These are phyloP conservation scores for Hymenoscyphus occultus DNA, from an alignment of 2,329 filamentous ascomycete species.

Conservation along the genomic window DNA sequence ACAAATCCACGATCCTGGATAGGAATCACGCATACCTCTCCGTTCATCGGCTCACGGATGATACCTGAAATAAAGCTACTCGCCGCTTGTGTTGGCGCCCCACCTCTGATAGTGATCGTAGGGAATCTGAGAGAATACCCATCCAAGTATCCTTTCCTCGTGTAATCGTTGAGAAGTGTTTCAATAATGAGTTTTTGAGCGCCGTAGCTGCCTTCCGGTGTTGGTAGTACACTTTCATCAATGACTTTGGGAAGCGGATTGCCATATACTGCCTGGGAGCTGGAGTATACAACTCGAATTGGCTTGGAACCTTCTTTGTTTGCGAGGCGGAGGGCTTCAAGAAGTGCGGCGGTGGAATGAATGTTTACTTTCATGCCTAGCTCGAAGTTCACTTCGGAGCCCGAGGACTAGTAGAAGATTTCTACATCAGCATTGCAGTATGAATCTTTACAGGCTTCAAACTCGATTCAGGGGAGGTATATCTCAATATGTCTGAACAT, in stretches of 20 bases:
- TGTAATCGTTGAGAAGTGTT: conserved; percentile 55
- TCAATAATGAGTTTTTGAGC: conserved; percentile 62
- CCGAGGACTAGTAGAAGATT: conserved; percentile 42
- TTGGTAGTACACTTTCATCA: conserved; percentile 45
- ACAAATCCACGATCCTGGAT: conserved; percentile 48
- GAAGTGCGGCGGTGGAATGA: conserved; percentile 51
- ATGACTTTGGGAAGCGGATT: conserved; percentile 49
- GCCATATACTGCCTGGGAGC: conserved; percentile 59
- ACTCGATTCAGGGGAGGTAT: no score
- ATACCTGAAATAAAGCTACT: conserved; percentile 61
- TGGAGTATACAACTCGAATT: conserved; percentile 55
- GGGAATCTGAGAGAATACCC: conserved; percentile 57
- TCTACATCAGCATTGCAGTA: no score
- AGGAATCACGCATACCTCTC: conserved; percentile 52
- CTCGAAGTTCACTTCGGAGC: conserved; percentile 57
- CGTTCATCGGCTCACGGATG: conserved; percentile 57
- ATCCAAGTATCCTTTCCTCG: conserved; percentile 53
- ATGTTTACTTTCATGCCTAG: conserved; percentile 55
- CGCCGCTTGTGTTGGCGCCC: conserved; percentile 57
- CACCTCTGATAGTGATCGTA: conserved; percentile 59
- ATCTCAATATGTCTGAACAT: no score
- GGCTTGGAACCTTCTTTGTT: neutral
- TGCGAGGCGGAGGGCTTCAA: conserved; percentile 48
- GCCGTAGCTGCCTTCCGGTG: conserved; percentile 58
- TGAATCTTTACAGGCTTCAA: no score